These are phyloP conservation scores for Leccinum huronense DNA, from an alignment of 1,284 basidiomycete species.

Conservation along the genomic window DNA sequence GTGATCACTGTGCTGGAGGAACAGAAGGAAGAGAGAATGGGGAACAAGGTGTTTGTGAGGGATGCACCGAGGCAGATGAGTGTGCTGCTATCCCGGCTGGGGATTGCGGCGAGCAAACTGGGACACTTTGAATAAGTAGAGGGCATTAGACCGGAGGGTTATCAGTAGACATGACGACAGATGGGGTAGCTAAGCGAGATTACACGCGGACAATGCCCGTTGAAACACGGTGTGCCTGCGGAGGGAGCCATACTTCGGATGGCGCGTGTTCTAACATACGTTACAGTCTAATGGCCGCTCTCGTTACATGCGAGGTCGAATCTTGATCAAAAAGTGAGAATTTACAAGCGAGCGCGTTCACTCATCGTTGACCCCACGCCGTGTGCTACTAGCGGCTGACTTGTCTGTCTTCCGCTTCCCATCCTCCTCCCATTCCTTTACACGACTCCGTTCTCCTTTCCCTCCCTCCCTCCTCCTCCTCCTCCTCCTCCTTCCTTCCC, in stretches of 20 bases:
- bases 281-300: slow-evolving; percentile 15
- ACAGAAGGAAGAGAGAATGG: slow-evolving; percentile 29
- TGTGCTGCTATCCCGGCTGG: slow-evolving; percentile 48
- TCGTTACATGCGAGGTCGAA: not conserved
- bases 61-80: slow-evolving; percentile 46
- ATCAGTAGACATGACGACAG: slow-evolving; percentile 15
- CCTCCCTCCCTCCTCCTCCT: not conserved
- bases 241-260: slow-evolving; percentile 10
- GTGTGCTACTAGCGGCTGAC: slow-evolving; percentile 30
- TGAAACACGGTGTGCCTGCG: slow-evolving; percentile 32
- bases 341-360: not conserved
- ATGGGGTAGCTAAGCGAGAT: slow-evolving; percentile 1
- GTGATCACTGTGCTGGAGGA: slow-evolving; percentile 59
- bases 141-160: not conserved
- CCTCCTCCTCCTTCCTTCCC: not conserved
- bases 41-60: slow-evolving; percentile 30
- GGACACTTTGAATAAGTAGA: slow-evolving; percentile 46
- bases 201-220: slow-evolving; percentile 4
- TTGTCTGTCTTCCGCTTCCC: slow-evolving; percentile 3
- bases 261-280: slow-evolving; percentile 7
- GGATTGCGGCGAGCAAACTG: slow-evolving; percentile 36
- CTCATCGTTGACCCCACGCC: not conserved
- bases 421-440: not conserved
- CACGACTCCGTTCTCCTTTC: not conserved
- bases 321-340: not conserved